Conservation (phyloP, 2,329 filamentous ascomycete genomes). For the Aspergillus melleus region DNA sequence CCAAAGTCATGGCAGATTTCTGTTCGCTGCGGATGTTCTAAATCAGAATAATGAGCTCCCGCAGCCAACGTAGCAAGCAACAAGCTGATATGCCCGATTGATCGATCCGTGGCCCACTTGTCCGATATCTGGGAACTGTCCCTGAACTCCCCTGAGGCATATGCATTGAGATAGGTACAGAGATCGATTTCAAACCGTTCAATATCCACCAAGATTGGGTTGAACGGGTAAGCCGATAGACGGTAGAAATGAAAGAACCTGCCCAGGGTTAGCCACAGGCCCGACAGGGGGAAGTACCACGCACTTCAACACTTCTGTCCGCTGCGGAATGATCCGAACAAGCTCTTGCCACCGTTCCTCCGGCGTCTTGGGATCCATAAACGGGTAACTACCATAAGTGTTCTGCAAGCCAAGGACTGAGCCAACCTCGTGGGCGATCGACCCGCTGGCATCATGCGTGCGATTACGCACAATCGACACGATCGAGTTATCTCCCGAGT, state of each 20-base stretch:
- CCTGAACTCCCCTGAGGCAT: slow-evolving; percentile 24
- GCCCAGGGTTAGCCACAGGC: neutral
- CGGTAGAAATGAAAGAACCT: slow-evolving; percentile 36
- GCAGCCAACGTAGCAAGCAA: slow-evolving; percentile 31
- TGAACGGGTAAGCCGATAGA: slow-evolving; percentile 31
- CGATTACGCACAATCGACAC: slow-evolving; percentile 29
- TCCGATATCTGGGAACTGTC: slow-evolving; percentile 20
- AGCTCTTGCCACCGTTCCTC: slow-evolving; percentile 28
- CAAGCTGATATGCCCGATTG: slow-evolving; percentile 30
- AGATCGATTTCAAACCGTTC: slow-evolving; percentile 32
- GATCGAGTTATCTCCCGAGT: slow-evolving; percentile 33
- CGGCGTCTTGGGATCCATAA: slow-evolving; percentile 29
- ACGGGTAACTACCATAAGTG: slow-evolving; percentile 31
- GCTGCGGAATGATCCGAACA: slow-evolving; percentile 24
- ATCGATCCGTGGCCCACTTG: slow-evolving; percentile 25
- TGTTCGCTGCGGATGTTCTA: slow-evolving; percentile 26
- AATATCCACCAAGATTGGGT: slow-evolving; percentile 32
- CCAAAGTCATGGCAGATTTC: slow-evolving; percentile 29
- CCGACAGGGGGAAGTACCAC: neutral
- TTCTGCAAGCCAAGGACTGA: slow-evolving; percentile 35
- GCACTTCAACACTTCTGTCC: slow-evolving; percentile 29
- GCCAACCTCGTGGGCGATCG: slow-evolving; percentile 26
- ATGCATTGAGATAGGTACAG: slow-evolving; percentile 29
- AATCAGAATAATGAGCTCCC: slow-evolving; percentile 33
- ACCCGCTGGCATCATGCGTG: slow-evolving; percentile 25